Evolutionary conservation across 345 rosid genomes (phyloP).

Genomic region (Dipteronia dyeriana): DNA sequence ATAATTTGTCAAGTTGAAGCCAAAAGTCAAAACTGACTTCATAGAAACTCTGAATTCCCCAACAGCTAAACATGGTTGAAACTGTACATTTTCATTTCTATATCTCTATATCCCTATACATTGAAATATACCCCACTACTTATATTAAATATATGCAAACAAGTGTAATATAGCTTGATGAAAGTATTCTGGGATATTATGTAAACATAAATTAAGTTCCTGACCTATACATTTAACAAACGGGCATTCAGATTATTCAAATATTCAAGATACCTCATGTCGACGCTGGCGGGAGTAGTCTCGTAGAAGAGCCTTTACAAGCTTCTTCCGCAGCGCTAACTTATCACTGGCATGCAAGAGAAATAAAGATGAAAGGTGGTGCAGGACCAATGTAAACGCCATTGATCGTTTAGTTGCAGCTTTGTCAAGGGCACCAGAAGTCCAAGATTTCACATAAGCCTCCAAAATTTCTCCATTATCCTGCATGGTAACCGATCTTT

Average conservation of each 20-base stretch:
- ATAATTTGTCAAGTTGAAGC: neutral
- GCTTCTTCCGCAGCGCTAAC: slow-evolving; percentile 47
- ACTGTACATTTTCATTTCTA: neutral
- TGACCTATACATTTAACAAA: neutral
- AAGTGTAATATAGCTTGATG: neutral
- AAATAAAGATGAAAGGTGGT: slow-evolving; percentile 71
- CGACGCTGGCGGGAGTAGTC: slow-evolving; percentile 59
- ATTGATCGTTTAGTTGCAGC: slow-evolving; percentile 62
- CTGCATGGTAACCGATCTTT: slow-evolving; percentile 35
- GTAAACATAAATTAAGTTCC: neutral
- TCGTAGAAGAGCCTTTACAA: slow-evolving; percentile 64
- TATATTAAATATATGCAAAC: neutral
- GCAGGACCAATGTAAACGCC: slow-evolving; percentile 59
- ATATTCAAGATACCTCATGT: slow-evolving; percentile 57
- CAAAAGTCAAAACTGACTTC: neutral
- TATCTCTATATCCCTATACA: neutral
- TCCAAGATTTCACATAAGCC: slow-evolving; percentile 80
- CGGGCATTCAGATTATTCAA: neutral
- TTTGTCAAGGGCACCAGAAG: slow-evolving; percentile 73
- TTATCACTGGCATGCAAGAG: slow-evolving; percentile 28
- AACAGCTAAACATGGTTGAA: neutral
- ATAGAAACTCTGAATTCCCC: neutral
- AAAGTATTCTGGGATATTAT: neutral
- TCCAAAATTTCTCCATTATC: slow-evolving; percentile 69
- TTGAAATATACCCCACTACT: neutral